phyloP scores from a whole-genome alignment of 352 stramenopile genomes.

The Phytophthora aleatoria region DNA sequence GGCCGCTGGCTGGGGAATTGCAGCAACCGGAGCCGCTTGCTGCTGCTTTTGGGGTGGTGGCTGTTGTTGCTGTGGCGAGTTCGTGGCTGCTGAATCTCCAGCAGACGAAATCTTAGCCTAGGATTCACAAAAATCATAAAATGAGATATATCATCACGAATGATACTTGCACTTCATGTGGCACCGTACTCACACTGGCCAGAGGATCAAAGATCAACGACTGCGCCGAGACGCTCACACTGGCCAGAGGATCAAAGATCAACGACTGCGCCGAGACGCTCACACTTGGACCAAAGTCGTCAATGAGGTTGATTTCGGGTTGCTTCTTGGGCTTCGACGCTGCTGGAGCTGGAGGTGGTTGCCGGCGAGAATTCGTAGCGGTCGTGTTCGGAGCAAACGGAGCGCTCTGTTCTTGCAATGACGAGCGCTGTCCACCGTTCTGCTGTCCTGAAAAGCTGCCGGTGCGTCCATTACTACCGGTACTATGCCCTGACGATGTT shows the following conservation, averaged over 20 bases:
- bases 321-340: conserved; percentile 46
- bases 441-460: conserved; percentile 37
- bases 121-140: conserved; percentile 14
- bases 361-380: conserved; percentile 14
- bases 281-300: conserved; percentile 66
- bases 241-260: conserved; percentile 77
- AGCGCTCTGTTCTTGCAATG: conserved; percentile 31
- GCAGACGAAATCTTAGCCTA: conserved; percentile 37
- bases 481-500: conserved; percentile 24
- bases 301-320: conserved; percentile 79
- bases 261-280: conserved; percentile 68
- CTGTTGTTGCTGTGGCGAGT: conserved; percentile 18
- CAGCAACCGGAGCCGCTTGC: conserved; percentile 16
- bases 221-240: conserved; percentile 64
- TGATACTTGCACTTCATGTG: neutral
- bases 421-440: conserved; percentile 32
- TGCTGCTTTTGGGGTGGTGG: conserved; percentile 31
- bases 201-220: conserved; percentile 79
- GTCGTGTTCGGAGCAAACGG: conserved; percentile 11
- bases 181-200: conserved; percentile 45
- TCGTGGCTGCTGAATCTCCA: conserved; percentile 12
- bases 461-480: conserved; percentile 24
- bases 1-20: conserved; percentile 19
- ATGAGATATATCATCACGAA: conserved; percentile 20
- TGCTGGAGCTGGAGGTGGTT: conserved; percentile 26